phyloP scores from a whole-genome alignment of 169 alveolate species.

The Amoebophrya sp. region DNA sequence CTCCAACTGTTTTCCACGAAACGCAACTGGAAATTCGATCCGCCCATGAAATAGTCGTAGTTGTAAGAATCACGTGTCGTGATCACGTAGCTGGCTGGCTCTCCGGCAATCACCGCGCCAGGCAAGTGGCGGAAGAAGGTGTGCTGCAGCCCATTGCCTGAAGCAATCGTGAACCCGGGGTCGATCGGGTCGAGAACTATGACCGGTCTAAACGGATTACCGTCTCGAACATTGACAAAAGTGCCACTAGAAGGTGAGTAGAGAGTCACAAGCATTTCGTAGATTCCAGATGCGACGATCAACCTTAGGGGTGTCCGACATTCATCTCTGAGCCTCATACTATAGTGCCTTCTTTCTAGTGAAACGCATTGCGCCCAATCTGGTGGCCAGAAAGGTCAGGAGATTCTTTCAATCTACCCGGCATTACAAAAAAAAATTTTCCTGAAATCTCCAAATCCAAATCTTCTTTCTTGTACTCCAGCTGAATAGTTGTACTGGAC shows the following conservation, averaged over 20 bases:
- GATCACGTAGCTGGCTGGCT: background rate
- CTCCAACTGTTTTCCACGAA: background rate
- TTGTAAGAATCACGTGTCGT: background rate
- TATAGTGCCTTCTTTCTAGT: no score
- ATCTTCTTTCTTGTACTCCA: background rate
- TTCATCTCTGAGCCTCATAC: no score
- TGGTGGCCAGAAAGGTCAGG: no score
- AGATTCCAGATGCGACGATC: background rate
- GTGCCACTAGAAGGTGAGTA: background rate
- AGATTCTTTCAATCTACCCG: no score
- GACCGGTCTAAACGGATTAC: conserved; percentile 14
- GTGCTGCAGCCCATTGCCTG: background rate
- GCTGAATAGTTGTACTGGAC: background rate
- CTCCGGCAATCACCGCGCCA: background rate
- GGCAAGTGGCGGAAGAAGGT: conserved; percentile 24
- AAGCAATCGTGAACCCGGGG: background rate
- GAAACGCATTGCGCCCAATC: no score
- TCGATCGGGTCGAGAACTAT: background rate
- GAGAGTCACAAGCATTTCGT: background rate
- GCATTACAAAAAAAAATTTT: no score
- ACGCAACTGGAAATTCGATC: background rate
- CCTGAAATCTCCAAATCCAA: no score
- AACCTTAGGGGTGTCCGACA: no score
- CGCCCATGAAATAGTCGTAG: background rate
- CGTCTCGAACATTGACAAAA: no score